A percentile compares a stretch with the other conserved stretches of the same genome.
Evolutionary conservation across 805 yeast genomes (phyloP).

Genomic region (Ogataea trehaloabstinens): DNA sequence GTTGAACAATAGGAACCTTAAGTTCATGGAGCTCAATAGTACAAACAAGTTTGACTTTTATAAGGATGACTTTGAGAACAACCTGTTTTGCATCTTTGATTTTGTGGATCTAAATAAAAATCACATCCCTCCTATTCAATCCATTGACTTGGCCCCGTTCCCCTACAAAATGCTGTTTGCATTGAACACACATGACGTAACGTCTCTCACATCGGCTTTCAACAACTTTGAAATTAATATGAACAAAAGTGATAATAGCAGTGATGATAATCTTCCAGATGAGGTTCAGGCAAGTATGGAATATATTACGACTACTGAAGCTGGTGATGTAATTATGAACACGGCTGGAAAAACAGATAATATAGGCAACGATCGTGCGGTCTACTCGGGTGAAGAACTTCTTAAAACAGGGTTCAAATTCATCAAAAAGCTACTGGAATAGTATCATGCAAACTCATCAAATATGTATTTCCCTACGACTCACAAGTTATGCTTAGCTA

Average conservation of each 20-base stretch:
- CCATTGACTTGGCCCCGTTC: constrained; percentile 65
- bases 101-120: constrained; percentile 55
- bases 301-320: constrained; percentile 25
- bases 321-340: constrained; percentile 24
- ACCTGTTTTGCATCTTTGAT: constrained; percentile 46
- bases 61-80: constrained; percentile 38
- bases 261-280: constrained; percentile 3
- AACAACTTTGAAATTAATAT: constrained; percentile 15
- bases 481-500: constrained; percentile 17
- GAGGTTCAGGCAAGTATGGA: constrained; percentile 25
- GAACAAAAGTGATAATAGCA: constrained; percentile 1
- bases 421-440: constrained; percentile 38
- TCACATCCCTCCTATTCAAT: constrained; percentile 73
- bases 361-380: constrained; percentile 8
- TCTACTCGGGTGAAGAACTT: constrained; percentile 30
- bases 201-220: constrained; percentile 26
- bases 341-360: constrained; percentile 2
- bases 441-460: background rate
- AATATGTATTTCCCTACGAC: background rate
- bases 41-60: constrained; percentile 21
- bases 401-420: constrained; percentile 34
- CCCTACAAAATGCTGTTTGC: constrained; percentile 43
- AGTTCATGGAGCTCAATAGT: constrained; percentile 14
- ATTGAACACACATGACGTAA: constrained; percentile 24
- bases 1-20: constrained; percentile 24